Base-by-base conservation (phyloP, 257 asterid genomes). In the Solanum lignicaule region DNA sequence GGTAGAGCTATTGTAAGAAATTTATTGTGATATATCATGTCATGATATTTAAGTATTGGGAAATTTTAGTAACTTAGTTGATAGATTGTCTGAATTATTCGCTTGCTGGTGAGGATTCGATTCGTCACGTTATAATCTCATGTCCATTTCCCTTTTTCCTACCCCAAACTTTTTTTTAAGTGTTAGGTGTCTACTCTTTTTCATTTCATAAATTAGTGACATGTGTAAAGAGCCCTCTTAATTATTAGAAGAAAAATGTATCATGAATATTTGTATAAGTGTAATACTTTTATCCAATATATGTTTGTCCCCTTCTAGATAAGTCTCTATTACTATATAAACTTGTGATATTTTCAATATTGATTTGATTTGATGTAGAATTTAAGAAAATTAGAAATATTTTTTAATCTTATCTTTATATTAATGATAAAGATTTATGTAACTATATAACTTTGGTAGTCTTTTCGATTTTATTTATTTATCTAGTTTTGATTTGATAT, bases 1-100 rank as follows among this genome's bases (percentile, higher is more conserved):
- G 94, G 94, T 27, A 76, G 58, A 43, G 91, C 92, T 71, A 88
- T 93, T 58, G 88, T 91, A 78, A 87, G 69, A 38, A 89, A 87
- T 65, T 89, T 93, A 89, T 92, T 93, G 35, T 92, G 32, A 88
- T 8, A 0, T n/a, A 1, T 62, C 31, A 62, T 33, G 25, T 6
- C 62, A 52, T 6, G 1, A 52, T 52, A 9, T 18, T 18, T 6
- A 52, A 0, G 4, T 52, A 18, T 52, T 4, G 2, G 0, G 0
- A 52, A 52, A 6, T 0, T 52, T 52, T 52, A 2, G 4, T 52
- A 52, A 7, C 3, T 18, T 18, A 52, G 0, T 52, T 6, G 4
- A 52, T 52, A 18, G 1, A 52, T 6, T 18, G 0, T 18, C 62
- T 52, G n/a, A 52, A 52, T 18, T 52, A 18, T 52, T 52, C 1